A percentile compares a stretch with the other conserved stretches of the same genome.
phyloP scores from a whole-genome alignment of 2,329 filamentous ascomycete genomes.

The Graphiopsis chlorocephala region DNA sequence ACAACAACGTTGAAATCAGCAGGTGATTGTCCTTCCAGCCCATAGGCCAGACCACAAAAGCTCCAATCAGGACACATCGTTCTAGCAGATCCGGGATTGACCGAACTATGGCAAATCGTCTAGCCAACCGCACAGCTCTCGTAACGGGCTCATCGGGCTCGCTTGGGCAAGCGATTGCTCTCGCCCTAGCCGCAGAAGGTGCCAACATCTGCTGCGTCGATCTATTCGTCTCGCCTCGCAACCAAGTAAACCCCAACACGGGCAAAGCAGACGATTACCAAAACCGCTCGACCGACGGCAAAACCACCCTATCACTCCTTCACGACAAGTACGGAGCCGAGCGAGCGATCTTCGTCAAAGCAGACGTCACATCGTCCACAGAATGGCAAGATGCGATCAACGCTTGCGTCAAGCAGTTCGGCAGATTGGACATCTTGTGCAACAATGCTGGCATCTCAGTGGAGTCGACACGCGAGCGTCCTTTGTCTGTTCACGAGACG shows the following conservation, averaged over 20 bases:
- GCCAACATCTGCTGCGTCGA: constrained; percentile 33
- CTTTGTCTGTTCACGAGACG: constrained; percentile 18
- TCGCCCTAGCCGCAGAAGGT: constrained; percentile 30
- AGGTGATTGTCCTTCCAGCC: background rate
- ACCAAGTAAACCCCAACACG: constrained; percentile 28
- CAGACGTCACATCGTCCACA: constrained; percentile 32
- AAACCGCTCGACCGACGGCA: constrained; percentile 25
- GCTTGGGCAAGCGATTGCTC: constrained; percentile 32
- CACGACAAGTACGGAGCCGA: constrained; percentile 1
- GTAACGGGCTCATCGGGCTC: constrained; percentile 32
- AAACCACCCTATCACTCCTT: background rate
- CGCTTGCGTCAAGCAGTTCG: constrained; percentile 22
- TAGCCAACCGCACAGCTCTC: constrained; percentile 18
- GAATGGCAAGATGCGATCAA: constrained; percentile 25
- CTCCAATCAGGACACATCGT: background rate
- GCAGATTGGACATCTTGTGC: constrained; percentile 36
- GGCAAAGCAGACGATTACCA: constrained; percentile 33
- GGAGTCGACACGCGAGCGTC: constrained; percentile 30
- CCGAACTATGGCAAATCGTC: background rate
- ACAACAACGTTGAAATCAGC: background rate
- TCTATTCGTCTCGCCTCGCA: constrained; percentile 31
- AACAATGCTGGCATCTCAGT: constrained; percentile 39
- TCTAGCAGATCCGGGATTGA: background rate
- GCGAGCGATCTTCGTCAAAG: constrained; percentile 29
- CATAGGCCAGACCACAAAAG: background rate